Percentiles rank a stretch among this genome's conserved stretches.
Evolutionary conservation across 2,329 filamentous ascomycete genomes (phyloP).

Genomic region (Sporothrix phasma): DNA sequence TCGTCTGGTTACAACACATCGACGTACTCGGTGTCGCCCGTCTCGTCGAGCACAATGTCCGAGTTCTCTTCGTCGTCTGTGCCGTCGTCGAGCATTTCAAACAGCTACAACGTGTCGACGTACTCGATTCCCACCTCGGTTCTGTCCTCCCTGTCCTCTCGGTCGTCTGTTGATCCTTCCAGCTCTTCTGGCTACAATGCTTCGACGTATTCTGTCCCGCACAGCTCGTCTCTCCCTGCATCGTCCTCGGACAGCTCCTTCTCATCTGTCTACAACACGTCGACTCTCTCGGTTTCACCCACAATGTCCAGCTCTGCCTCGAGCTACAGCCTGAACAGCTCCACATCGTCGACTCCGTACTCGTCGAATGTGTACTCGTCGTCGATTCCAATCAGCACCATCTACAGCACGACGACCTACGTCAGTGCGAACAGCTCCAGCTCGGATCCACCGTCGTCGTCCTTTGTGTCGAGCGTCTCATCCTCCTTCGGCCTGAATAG

Average conservation of each 20-base stretch:
- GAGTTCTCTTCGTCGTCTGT: not conserved
- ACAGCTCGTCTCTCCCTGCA: not conserved
- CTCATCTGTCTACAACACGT: too few species aligned
- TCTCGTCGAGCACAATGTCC: not conserved
- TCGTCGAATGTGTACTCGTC: not conserved
- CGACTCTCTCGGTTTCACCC: too few species aligned
- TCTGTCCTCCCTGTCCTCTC: too few species aligned
- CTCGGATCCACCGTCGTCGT: not conserved
- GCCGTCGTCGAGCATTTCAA: not conserved
- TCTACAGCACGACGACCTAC: not conserved
- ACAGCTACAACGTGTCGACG: too few species aligned
- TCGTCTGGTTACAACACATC: not conserved
- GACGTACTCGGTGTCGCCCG: not conserved
- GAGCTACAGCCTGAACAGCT: not conserved
- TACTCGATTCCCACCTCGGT: not conserved
- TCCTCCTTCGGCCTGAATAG: not conserved
- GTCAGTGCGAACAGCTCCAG: not conserved
- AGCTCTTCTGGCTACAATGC: not conserved
- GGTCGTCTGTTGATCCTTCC: too few species aligned
- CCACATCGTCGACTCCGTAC: not conserved
- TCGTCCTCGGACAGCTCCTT: too few species aligned
- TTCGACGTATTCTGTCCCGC: not conserved
- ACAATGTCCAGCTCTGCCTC: not conserved
- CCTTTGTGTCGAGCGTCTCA: not conserved
- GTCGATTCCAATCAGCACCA: not conserved